Evolutionary conservation across 1,139 yeast genomes (phyloP), one percentile per base, ranked within the genome.

Genomic region (Wickerhamomyces sp.): DNA sequence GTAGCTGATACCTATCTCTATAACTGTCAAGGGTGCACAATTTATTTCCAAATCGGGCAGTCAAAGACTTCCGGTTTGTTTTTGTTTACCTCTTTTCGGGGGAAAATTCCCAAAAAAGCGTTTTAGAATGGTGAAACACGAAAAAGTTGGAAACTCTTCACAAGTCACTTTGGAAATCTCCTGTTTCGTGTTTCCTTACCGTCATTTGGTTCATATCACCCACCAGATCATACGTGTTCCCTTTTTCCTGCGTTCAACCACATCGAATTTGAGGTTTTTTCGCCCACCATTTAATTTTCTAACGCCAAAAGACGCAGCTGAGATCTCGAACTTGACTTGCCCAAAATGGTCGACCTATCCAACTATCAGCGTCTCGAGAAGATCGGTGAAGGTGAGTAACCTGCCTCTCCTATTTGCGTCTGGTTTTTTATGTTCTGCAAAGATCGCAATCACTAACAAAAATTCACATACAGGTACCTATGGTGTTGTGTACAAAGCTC

Each of bases 401-500:
- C 9, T 14, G 11, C 14, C n/a, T n/a, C n/a, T n/a, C n/a, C n/a
- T n/a, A n/a, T n/a, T n/a, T n/a, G n/a, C n/a, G n/a, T n/a, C n/a
- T n/a, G n/a, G n/a, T n/a, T n/a, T n/a, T n/a, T n/a, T n/a, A n/a
- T n/a, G n/a, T n/a, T n/a, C n/a, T n/a, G n/a, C n/a, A n/a, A n/a
- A n/a, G n/a, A n/a, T n/a, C 19, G 5, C 27, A 25, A n/a, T 16
- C 17, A 27, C 22, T 30, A 28, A 30, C 38, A n/a, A 20, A 2
- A 5, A 4, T 16, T 7, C 12, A 26, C 6, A 13, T 31, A 12
- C 35, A 72, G 78, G 91, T 44, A 91, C 99, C 4, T 91, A 91
- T 57, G 99, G 98, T 45, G 98, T 91, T 37, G 99, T 91, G 18
- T 93, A 91, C 65, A 91, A 91, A 61, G 98, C 98, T 3, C 69